Percentiles rank a stretch among this genome's conserved stretches.
These are phyloP conservation scores for Hypoxylon intermedium DNA, from an alignment of 495 filamentous ascomycete genomes.

Conservation along the genomic window DNA sequence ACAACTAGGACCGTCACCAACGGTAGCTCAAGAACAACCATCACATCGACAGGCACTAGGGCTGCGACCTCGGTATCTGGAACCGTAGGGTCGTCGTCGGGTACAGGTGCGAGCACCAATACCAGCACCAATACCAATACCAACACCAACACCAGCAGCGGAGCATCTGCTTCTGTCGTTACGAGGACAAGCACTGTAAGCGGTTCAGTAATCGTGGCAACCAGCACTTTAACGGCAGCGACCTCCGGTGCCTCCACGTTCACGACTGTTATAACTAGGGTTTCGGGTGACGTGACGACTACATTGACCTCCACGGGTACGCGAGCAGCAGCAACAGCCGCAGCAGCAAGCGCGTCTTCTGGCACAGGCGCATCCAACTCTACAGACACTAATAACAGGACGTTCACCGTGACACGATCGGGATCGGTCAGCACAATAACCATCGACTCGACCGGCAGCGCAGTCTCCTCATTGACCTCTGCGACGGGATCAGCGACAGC, in stretches of 20 bases:
- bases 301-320: constrained; percentile 18
- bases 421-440: constrained; percentile 11
- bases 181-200: not conserved
- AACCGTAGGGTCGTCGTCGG: not conserved
- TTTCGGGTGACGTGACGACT: not conserved
- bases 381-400: not conserved
- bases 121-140: not conserved
- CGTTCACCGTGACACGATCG: constrained; percentile 9
- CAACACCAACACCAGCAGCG: too few species aligned
- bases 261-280: constrained; percentile 14
- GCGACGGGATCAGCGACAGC: too few species aligned
- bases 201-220: not conserved
- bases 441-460: constrained; percentile 7
- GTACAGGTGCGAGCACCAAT: too few species aligned
- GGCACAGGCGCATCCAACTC: not conserved
- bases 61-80: not conserved
- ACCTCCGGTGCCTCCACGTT: not conserved
- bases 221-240: not conserved
- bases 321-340: not conserved
- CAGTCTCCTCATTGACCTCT: not conserved
- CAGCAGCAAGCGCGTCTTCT: not conserved
- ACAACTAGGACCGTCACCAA: constrained; percentile 1
- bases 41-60: not conserved
- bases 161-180: not conserved
- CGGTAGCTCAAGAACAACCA: not conserved